Percentiles rank a stretch among this genome's conserved stretches.
phyloP scores from a whole-genome alignment of 345 rosid genomes.

The Stellera chamaejasme region DNA sequence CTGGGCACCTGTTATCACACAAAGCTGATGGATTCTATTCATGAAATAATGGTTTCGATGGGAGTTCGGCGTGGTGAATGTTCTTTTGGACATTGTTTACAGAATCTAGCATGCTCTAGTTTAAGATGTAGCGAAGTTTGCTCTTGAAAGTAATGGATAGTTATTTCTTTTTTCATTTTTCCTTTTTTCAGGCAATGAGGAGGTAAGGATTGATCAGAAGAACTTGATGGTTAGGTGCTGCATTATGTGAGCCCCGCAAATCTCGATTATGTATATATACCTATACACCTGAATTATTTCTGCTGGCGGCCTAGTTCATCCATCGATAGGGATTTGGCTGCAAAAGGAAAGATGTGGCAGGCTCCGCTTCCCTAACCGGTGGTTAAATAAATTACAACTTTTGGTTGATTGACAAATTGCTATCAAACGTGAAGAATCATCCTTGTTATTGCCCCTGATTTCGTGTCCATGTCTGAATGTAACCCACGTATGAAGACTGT shows the following conservation, averaged over 20 bases:
- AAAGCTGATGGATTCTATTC: background rate
- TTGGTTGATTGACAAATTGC: slow-evolving; percentile 9
- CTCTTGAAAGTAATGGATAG: background rate
- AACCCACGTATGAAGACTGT: background rate
- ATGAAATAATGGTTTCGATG: too few relatives aligned
- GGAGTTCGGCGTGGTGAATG: background rate
- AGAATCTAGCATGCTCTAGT: background rate
- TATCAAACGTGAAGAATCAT: background rate
- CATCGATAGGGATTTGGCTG: slow-evolving; percentile 12
- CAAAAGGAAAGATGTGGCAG: slow-evolving; percentile 16
- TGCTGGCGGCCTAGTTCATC: slow-evolving; percentile 17
- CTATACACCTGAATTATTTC: slow-evolving; percentile 17
- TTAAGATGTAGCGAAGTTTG: too few relatives aligned
- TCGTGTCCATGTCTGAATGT: slow-evolving; percentile 2
- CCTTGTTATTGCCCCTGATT: background rate
- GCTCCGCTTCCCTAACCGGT: slow-evolving; percentile 18
- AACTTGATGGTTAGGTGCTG: slow-evolving; percentile 69
- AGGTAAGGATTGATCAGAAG: slow-evolving; percentile 74
- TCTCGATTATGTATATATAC: slow-evolving; percentile 27
- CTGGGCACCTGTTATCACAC: background rate
- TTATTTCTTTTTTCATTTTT: background rate
- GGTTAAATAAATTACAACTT: slow-evolving; percentile 26
- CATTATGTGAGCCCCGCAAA: slow-evolving; percentile 40
- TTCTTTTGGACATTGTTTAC: background rate
- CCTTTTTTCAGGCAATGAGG: slow-evolving; percentile 68